A percentile compares a stretch with the other conserved stretches of the same genome.
Evolutionary conservation across 2,329 filamentous ascomycete genomes (phyloP).

Genomic region (Scedosporium boydii): DNA sequence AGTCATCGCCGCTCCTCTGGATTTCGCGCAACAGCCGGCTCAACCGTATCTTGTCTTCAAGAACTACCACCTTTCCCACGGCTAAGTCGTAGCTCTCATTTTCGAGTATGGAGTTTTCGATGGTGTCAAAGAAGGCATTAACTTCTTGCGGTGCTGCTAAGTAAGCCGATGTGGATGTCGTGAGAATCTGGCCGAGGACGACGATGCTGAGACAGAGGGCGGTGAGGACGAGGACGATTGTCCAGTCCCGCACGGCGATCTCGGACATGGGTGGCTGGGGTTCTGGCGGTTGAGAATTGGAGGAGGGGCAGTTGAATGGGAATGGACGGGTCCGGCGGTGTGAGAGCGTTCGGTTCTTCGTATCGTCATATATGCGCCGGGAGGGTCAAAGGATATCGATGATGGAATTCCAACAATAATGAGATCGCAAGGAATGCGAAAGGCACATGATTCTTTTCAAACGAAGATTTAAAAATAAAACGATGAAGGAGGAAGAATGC

Average conservation of each 20-base stretch:
- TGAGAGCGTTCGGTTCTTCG: conserved; percentile 7
- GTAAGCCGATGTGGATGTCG: conserved; percentile 46
- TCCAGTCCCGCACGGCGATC: conserved; percentile 43
- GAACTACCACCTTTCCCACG: conserved; percentile 43
- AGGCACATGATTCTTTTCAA: neutral
- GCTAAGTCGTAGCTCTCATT: conserved; percentile 56
- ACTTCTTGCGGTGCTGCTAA: conserved; percentile 49
- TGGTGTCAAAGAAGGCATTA: conserved; percentile 45
- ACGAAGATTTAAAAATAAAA: neutral
- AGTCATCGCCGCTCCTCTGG: conserved; percentile 48
- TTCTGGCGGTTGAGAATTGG: neutral
- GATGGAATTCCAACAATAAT: neutral
- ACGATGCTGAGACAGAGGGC: conserved; percentile 46
- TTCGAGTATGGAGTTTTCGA: conserved; percentile 53
- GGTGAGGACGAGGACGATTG: conserved; percentile 47
- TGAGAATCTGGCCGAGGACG: conserved; percentile 41
- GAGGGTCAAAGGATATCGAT: neutral
- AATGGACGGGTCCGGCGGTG: conserved; percentile 7
- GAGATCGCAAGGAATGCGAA: neutral
- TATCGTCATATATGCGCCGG: neutral
- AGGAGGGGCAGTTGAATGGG: neutral
- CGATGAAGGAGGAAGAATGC: neutral
- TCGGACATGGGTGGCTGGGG: conserved; percentile 32
- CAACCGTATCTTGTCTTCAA: conserved; percentile 55
- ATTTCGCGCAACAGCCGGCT: conserved; percentile 51